These are phyloP conservation scores for Coemansia javaensis DNA, from an alignment of 192 early-diverging fungal species.

Conservation along the genomic window DNA sequence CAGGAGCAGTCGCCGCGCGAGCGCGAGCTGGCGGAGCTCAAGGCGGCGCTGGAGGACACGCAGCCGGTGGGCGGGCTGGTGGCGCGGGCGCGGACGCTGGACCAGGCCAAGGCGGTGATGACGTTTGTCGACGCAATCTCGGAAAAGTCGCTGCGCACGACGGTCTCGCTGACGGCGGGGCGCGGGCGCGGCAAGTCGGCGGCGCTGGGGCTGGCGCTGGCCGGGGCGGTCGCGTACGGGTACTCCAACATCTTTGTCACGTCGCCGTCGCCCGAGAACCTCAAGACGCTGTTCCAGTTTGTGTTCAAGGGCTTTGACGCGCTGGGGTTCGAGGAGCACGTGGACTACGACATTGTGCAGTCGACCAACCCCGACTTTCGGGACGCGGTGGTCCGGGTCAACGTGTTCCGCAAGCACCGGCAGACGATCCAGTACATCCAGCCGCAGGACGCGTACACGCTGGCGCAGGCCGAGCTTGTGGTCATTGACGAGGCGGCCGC, in stretches of 20 bases:
- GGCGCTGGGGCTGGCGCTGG: conserved; percentile 88
- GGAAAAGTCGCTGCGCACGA: conserved; percentile 87
- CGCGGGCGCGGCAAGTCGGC: conserved; percentile 99
- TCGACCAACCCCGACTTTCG: conserved; percentile 93
- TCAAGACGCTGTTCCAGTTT: conserved; percentile 98
- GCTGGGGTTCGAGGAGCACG: conserved; percentile 95
- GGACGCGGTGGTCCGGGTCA: conserved; percentile 92
- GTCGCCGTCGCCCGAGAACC: conserved; percentile 93
- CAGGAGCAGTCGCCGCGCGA: conserved; percentile 12
- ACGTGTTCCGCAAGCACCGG: conserved; percentile 92
- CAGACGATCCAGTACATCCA: conserved; percentile 99
- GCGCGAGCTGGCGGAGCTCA: conserved; percentile 73
- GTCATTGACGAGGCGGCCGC: conserved; percentile 99
- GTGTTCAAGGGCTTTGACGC: conserved; percentile 98
- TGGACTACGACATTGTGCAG: conserved; percentile 99
- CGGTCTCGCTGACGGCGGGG: conserved; percentile 88
- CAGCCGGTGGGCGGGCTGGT: conserved; percentile 88
- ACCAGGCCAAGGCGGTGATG: conserved; percentile 95
- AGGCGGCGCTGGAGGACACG: conserved; percentile 84
- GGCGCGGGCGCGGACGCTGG: conserved; percentile 72
- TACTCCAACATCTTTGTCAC: conserved; percentile 99
- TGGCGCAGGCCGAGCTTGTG: conserved; percentile 94
- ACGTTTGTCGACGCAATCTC: conserved; percentile 96
- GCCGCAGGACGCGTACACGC: conserved; percentile 86
- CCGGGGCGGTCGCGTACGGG: conserved; percentile 93